Base-by-base conservation (phyloP, 148 eudicot species). In the Camellia sinensis region DNA sequence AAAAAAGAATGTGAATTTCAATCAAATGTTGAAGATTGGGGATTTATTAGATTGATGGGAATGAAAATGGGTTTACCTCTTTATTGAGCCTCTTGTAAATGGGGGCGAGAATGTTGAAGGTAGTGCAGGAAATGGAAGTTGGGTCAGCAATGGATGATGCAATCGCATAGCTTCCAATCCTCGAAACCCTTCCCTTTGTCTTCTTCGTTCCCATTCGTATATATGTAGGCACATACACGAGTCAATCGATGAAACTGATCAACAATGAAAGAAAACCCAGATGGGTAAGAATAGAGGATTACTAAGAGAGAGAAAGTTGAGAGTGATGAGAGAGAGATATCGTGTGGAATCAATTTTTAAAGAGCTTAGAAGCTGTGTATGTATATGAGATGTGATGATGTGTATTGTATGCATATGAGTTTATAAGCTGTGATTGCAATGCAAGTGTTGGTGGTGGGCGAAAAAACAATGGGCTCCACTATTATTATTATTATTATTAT, bases 51-150 rank as follows among this genome's bases (percentile, higher is more conserved):
- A 63, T 48, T 4, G 7, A 63, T 7, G 6, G 40, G 21, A 21
- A 6, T 41, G 17, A 48, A 21, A 52, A 40, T 14, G 41, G 17
- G 19, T 15, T 83, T 29, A 92, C 99, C 98, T 94, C 85, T 41
- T 85, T 77, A 73, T 81, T 83, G 53, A 97, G 88, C 66, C 98
- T 84, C 76, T 97, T 97, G 88, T 97, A 97, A 72, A 97, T 94
- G 9, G 99, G 99, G 43, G 99, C 99, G 50, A 97, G 92, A 73
- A 97, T 97, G 81, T 97, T 97, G 85, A 97, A 97, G 29, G 99
- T 97, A 66, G 99, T 97, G 77, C 99, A 97, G 37, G 98, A 92
- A 69, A 96, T 78, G 21, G 89, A 89, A 81, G 80, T 68, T 18
- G 91, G 91, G 83, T 91, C 97, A 12, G 87, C 80, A 57, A 89